Evolutionary conservation across 2,329 filamentous ascomycete species (phyloP), one percentile per base, ranked within the genome.

Genomic region (Colletotrichum musicola): DNA sequence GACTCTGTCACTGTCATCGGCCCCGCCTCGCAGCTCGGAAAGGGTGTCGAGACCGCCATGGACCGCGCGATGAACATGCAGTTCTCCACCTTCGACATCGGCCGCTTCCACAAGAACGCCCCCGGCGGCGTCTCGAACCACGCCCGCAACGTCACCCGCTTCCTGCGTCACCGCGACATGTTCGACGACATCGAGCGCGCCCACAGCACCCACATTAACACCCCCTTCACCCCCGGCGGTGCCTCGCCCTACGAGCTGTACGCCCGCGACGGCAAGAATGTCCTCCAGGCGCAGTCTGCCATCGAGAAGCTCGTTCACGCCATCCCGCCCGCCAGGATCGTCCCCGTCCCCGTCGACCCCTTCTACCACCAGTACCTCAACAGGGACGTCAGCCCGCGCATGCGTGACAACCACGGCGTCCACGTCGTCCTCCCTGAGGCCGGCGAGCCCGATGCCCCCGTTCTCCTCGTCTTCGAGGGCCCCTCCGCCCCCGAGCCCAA

Each of bases 61-160:
- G 93, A 97, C 73, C 86, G 98, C 63, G 95, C 95, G 55, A 92
- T 93, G 75, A 91, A 89, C 77, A 95, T 98, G 90, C 91, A 94
- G 75, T 92, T 91, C 84, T 90, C 92, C 46, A 93, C 90, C 77
- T 89, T 97, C 71, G 95, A 98, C 76, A 88, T 97, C 73, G 90
- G 92, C 38, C 89, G 91, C 58, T 92, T 94, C 78, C 93, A 97
- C 79, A 88, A 88, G 62, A 91, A 89, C 75, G 91, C 92, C 16
- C 89, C 92, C 38, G 85, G 87, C 63, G 93, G 93, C 59, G 89
- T 93, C 12, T 89, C 93, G 62, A 84, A 86, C 9, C 95, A 99
- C 77, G 95, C 95, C 13, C 90, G 92, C 69, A 92, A 95, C 73
- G 85, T 99, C 65, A 96, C 95, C 1, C 90, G 93, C 62, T 99